Evolutionary conservation across 2,329 filamentous ascomycete genomes (phyloP).

Genomic region (Cladophialophora chaetospira): DNA sequence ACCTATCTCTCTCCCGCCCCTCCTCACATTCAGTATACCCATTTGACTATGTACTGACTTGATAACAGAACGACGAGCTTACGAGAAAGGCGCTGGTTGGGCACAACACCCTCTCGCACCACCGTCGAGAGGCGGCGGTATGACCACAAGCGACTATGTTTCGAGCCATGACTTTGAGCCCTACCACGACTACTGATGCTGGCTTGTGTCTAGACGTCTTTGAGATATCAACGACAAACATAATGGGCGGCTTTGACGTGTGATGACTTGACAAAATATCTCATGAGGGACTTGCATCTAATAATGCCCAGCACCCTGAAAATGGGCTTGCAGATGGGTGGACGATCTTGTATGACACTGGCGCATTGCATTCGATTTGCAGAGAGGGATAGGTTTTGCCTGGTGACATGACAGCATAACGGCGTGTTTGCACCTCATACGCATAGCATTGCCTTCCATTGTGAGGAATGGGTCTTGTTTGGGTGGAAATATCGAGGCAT

Average conservation of each 20-base stretch:
- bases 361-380: background rate
- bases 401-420: background rate
- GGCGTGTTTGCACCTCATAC: background rate
- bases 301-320: background rate
- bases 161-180: conserved; percentile 10
- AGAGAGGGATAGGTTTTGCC: background rate
- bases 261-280: background rate
- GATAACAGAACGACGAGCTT: conserved; percentile 23
- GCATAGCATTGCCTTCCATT: background rate
- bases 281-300: background rate
- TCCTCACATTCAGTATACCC: too few species aligned
- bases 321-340: background rate
- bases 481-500: background rate
- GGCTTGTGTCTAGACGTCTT: background rate
- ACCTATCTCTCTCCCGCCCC: background rate
- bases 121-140: conserved; percentile 2
- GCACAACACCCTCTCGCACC: conserved; percentile 17
- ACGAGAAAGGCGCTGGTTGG: conserved; percentile 23
- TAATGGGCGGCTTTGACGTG: conserved; percentile 1
- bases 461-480: background rate
- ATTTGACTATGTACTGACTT: conserved; percentile 1
- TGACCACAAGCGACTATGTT: conserved; percentile 4
- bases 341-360: background rate
- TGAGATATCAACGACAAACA: background rate
- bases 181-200: conserved; percentile 9